These are phyloP conservation scores for Immersiporthe knoxdaviesiana DNA, from an alignment of 2,329 filamentous ascomycete species.

Conservation along the genomic window DNA sequence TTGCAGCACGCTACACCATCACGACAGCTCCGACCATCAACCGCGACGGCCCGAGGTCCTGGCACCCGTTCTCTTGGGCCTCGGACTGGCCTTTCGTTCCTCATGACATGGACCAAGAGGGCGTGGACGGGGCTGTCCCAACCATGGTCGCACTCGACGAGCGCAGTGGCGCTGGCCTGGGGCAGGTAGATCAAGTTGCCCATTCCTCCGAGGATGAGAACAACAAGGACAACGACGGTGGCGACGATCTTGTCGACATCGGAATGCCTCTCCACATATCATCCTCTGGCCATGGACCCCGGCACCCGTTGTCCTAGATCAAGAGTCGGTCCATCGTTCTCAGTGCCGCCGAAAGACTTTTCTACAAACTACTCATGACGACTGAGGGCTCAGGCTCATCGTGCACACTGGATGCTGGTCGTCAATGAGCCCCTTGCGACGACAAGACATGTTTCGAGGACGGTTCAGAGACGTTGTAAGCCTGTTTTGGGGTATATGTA, in stretches of 20 bases:
- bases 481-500: conserved; percentile 39
- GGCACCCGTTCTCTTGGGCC: conserved; percentile 8
- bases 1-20: background rate
- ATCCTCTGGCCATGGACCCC: background rate
- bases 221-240: background rate
- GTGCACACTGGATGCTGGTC: background rate
- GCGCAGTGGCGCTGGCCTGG: background rate
- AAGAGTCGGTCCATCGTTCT: background rate
- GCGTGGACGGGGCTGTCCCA: background rate
- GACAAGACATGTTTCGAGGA: conserved; percentile 6
- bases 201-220: background rate
- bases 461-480: background rate
- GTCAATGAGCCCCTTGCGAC: conserved; percentile 1
- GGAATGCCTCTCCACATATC: background rate
- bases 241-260: background rate
- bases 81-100: conserved; percentile 9
- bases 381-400: background rate
- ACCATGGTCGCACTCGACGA: background rate
- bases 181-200: background rate
- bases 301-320: background rate
- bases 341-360: background rate
- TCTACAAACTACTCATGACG: background rate
- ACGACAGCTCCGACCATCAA: background rate
- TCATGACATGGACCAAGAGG: background rate
- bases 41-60: background rate